Base-by-base conservation (phyloP, 768 basidiomycete genomes). In the Tulasnella sp. region DNA sequence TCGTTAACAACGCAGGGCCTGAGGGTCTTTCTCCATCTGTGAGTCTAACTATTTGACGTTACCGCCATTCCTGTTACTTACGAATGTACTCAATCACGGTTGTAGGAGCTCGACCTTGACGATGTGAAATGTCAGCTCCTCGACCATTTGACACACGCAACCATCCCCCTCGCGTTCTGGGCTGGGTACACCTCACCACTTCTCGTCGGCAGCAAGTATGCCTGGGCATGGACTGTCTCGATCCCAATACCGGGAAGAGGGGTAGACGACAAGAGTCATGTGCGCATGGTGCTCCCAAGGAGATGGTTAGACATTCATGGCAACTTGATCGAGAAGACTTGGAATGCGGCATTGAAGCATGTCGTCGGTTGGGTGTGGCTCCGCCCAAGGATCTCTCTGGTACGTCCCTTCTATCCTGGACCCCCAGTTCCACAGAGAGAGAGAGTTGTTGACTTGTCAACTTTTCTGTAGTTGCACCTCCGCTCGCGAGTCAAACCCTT, bases 241-340 rank as follows among this genome's bases (percentile, higher is more conserved):
- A 32, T 35, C 48, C 48, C 71, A 13, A 5, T 35, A 26, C 23
- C 44, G 48, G 29, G 71, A 32, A 67, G 42, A 18, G 42, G 35
- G 15, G 48, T 23, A 6, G 15, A 67, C 7, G 26, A 67, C 13
- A 32, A 32, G 13, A 67, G 26, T 32, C 55, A 35, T 5, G 55
- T 76, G 48, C 29, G 70, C 20, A 40, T 79, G 79, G 80, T 90
- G 20, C 87, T 90, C 75, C 93, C 93, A 57, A 87, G 93, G 44
- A 89, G 93, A 23, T 94, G 93, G 93, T 84, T 93, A 55, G 91
- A 93, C 82, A 88, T 93, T 76, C 85, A 85, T n/a, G 93, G 93
- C 3, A 81, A 81, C 20, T 89, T 86, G 81, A 84, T 93, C 46
- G 82, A 84, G 13, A 89, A 90, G 77, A 87, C 88, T 48, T 95